Evolutionary conservation across 1,284 basidiomycete genomes (phyloP), one percentile per base, ranked within the genome.

Genomic region (Inonotus hispidus): DNA sequence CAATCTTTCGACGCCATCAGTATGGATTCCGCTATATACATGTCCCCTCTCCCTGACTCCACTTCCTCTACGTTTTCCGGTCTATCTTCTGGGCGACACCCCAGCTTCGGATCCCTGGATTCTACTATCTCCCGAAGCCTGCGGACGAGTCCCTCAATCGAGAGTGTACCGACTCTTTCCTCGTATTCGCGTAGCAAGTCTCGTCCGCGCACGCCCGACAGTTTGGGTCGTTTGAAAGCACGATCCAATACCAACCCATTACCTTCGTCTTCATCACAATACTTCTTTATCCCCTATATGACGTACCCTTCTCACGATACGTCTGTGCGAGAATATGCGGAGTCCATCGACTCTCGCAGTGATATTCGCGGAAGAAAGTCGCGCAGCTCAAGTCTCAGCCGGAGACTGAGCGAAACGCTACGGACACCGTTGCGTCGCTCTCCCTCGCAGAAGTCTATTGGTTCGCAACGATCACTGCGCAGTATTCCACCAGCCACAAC

Each of bases 371-470:
- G 77, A 1, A 75, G 79, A 2, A 68, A 72, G 3, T 68, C 73
- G 43, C 74, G 79, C 52, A 80, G 78, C 58, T 73, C 76, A 29
- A 79, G 78, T 66, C 71, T 81, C 60, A 76, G 77, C 56, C 75
- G 69, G 27, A 77, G 80, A 64, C 68, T 80, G 16, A 76, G 77
- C 1, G 80, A 82, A 29, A 73, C 74, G n/a, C 71, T 81, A 60
- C 72, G 76, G 4, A 71, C 74, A 0, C 62, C 60, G 4, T 27
- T 56, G 13, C 72, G 73, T 50, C 73, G 71, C 23, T 72, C 74
- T 21, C 68, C 73, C 2, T 71, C 75, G 3, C 72, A 74, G 59
- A 76, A 74, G 58, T 69, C 71, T 1, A 59, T 71, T 8, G 32
- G 35, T 23, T 62, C 68, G 3, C 62, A 67, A n/a, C 62, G 68